phyloP scores from a whole-genome alignment of 176 grass and related monocot species.

The Oryza australiensis region DNA sequence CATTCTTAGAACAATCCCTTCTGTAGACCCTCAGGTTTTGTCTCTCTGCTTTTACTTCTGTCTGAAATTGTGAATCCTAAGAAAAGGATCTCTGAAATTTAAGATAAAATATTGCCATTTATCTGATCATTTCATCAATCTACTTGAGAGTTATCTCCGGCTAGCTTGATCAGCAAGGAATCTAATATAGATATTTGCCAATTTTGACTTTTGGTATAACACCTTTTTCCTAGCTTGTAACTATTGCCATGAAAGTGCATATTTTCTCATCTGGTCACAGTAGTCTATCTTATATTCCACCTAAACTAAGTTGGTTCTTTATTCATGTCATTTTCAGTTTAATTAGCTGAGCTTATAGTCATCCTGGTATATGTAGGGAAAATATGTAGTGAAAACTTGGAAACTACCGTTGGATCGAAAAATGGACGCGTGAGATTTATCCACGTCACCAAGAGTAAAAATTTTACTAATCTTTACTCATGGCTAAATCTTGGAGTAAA shows the following conservation, averaged over 20 bases:
- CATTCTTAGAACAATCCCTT: not conserved
- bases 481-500: too few species aligned
- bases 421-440: too few species aligned
- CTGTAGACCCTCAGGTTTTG: not conserved
- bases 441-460: too few species aligned
- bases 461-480: too few species aligned
- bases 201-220: constrained; percentile 17
- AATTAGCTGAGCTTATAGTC: not conserved
- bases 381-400: too few species aligned
- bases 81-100: not conserved
- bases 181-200: constrained; percentile 20
- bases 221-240: constrained; percentile 10
- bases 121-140: not conserved
- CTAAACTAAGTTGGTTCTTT: not conserved
- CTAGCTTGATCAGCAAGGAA: constrained; percentile 1
- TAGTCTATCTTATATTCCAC: not conserved
- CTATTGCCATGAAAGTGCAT: constrained; percentile 15
- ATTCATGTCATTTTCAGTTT: not conserved
- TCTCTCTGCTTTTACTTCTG: not conserved
- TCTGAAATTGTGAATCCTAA: not conserved
- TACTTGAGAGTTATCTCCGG: not conserved
- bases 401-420: too few species aligned
- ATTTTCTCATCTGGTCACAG: not conserved
- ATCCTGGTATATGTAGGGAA: too few species aligned
- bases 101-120: not conserved